These are phyloP conservation scores for Thalassiosira pacifica DNA, from an alignment of 352 stramenopile species.

Conservation along the genomic window DNA sequence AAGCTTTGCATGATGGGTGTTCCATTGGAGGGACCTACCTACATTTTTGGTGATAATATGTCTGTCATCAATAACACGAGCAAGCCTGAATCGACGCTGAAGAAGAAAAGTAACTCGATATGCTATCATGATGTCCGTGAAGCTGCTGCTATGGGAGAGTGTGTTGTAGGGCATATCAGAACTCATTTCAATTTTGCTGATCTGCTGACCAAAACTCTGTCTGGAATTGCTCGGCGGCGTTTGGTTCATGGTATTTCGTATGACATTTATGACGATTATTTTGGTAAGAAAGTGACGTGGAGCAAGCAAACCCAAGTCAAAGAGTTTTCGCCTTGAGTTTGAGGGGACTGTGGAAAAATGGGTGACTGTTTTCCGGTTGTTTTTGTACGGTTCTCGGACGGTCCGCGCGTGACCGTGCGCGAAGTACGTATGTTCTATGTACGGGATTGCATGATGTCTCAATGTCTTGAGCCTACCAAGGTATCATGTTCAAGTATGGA, in stretches of 20 bases:
- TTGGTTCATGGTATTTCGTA: conserved; percentile 4
- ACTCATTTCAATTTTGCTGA: conserved; percentile 51
- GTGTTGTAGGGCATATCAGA: conserved; percentile 18
- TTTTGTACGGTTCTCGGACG: too few species aligned
- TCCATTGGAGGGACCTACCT: conserved; percentile 33
- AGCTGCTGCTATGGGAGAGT: conserved; percentile 37
- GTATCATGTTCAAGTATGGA: too few species aligned
- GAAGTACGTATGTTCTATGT: too few species aligned
- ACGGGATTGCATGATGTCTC: too few species aligned
- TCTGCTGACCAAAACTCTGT: conserved; percentile 46
- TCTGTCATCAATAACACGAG: conserved; percentile 54
- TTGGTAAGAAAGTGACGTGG: not conserved
- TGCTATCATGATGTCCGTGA: conserved; percentile 63
- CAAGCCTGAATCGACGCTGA: conserved; percentile 40
- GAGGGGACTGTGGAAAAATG: not conserved
- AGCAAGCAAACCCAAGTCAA: not conserved
- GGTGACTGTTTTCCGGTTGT: too few species aligned
- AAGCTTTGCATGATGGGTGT: conserved; percentile 73
- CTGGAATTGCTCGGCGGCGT: not conserved
- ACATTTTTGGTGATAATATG: conserved; percentile 67
- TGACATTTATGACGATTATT: conserved; percentile 35
- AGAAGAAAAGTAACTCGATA: conserved; percentile 64
- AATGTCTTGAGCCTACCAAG: too few species aligned
- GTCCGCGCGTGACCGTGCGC: too few species aligned
- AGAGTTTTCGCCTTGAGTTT: not conserved